Evolutionary conservation across 306 rosid genomes (phyloP), one percentile per base, ranked within the genome.

Genomic region (Lupinus albus): DNA sequence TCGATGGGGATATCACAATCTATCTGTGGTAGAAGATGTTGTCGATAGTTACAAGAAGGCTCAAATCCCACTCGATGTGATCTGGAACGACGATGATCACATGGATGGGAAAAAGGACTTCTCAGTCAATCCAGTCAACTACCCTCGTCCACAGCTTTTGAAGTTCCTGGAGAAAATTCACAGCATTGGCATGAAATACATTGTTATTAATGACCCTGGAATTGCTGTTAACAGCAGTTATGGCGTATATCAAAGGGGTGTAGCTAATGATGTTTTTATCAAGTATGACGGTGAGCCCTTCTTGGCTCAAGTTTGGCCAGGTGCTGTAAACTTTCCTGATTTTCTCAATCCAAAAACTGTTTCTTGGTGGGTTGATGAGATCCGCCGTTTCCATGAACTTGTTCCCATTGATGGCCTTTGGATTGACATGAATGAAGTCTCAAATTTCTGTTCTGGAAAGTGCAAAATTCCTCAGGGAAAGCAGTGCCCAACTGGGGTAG

Each of bases 261-360:
- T 83, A 1, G 87, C 86, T 4, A 82, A 82, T 17, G 97, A 93
- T 64, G 97, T 93, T 46, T 93, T 93, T 76, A 89, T 93, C 61
- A 93, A 89, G 87, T 88, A 88, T 6, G 91, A 84, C 11, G 87
- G 86, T 10, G 97, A 89, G 76, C 96, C 94, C 10, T 93, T 25
- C 87, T 36, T 93, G 80, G 98, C 94, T 75, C 97, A 93, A 77
- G 97, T 90, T 28, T 93, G 98, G 98, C 98, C 98, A 0, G 98
- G 98, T 0, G 96, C 98, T 1, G 98, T 93, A 6, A 72, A 93
- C 81, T 90, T 89, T 64, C 98, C 97, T 0, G 98, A 90, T 84
- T 93, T 81, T 74, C 98, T 93, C 25, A 89, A 88, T 75, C 98
- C 97, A 16, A 84, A 84, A 78, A 89, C 98, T 0, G 97, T 88